phyloP scores from a whole-genome alignment of 2,329 filamentous ascomycete genomes.

The Nemania abortiva region DNA sequence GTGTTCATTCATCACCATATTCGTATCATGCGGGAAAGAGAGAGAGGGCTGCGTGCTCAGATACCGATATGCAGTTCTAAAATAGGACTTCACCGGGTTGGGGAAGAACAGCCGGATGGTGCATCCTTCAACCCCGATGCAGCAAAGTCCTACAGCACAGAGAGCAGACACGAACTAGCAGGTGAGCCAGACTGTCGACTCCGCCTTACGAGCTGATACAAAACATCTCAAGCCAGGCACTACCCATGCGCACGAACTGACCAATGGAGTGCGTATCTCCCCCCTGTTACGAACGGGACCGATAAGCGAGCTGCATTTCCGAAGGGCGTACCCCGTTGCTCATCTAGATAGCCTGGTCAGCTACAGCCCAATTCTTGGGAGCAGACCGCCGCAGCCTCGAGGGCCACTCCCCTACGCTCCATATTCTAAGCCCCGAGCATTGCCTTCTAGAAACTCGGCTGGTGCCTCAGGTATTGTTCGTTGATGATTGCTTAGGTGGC shows the following conservation, averaged over 20 bases:
- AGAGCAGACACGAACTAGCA: slow-evolving; percentile 7
- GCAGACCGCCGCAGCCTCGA: not conserved
- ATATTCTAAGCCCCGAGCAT: not conserved
- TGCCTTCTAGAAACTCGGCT: not conserved
- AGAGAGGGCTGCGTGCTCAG: slow-evolving; percentile 14
- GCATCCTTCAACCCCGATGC: slow-evolving; percentile 27
- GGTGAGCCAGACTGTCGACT: slow-evolving; percentile 10
- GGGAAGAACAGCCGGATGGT: slow-evolving; percentile 38
- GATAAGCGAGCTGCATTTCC: slow-evolving; percentile 40
- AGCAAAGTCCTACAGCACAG: slow-evolving; percentile 15
- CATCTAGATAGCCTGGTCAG: slow-evolving; percentile 6
- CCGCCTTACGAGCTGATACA: slow-evolving; percentile 33
- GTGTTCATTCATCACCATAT: slow-evolving; percentile 29
- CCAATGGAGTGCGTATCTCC: slow-evolving; percentile 21
- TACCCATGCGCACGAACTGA: slow-evolving; percentile 24
- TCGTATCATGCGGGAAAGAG: slow-evolving; percentile 33
- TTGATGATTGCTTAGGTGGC: slow-evolving; percentile 23
- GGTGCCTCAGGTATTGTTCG: slow-evolving; percentile 2
- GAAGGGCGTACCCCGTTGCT: slow-evolving; percentile 10
- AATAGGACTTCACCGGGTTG: slow-evolving; percentile 23
- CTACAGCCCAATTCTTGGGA: slow-evolving; percentile 2
- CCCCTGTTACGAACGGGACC: slow-evolving; percentile 30
- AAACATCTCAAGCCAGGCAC: slow-evolving; percentile 30
- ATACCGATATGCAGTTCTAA: slow-evolving; percentile 17
- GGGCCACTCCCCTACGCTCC: not conserved